Percentiles rank a stretch among this genome's conserved stretches.
phyloP scores from a whole-genome alignment of 306 rosid genomes.

The Luffa aegyptiaca region DNA sequence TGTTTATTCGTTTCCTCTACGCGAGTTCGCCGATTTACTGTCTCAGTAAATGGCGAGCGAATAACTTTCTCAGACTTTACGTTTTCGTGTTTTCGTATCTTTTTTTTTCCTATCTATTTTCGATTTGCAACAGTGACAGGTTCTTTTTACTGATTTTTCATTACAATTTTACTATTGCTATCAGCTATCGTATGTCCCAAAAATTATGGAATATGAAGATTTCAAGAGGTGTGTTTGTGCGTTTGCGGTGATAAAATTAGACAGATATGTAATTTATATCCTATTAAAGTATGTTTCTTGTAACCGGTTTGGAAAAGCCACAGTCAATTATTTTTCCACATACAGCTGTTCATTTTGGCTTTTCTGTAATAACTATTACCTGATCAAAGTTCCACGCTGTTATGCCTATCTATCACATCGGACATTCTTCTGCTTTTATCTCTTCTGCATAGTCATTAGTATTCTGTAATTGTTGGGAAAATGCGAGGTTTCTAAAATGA shows the following conservation, averaged over 20 bases:
- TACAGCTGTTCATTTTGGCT: not conserved
- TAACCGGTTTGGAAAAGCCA: not conserved
- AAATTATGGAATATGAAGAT: conserved; percentile 1
- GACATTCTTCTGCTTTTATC: not conserved
- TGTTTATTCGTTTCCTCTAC: not conserved
- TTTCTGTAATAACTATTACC: not conserved
- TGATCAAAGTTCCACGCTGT: not conserved
- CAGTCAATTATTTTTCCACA: not conserved
- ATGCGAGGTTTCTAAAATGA: not conserved
- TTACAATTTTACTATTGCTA: not conserved
- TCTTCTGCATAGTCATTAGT: not conserved
- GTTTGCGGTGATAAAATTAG: not conserved
- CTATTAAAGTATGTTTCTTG: not conserved
- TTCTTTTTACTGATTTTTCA: not conserved
- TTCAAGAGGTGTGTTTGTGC: not conserved
- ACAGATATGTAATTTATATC: not conserved
- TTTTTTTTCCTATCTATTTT: not conserved
- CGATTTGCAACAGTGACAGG: not conserved
- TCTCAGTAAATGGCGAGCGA: not conserved
- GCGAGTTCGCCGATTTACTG: not conserved
- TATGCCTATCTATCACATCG: not conserved
- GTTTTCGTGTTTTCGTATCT: not conserved
- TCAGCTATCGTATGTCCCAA: not conserved
- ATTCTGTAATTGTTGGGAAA: not conserved
- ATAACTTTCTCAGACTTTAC: not conserved